Conservation (phyloP, 78 protist species). For the Abeoforma whisleri region DNA sequence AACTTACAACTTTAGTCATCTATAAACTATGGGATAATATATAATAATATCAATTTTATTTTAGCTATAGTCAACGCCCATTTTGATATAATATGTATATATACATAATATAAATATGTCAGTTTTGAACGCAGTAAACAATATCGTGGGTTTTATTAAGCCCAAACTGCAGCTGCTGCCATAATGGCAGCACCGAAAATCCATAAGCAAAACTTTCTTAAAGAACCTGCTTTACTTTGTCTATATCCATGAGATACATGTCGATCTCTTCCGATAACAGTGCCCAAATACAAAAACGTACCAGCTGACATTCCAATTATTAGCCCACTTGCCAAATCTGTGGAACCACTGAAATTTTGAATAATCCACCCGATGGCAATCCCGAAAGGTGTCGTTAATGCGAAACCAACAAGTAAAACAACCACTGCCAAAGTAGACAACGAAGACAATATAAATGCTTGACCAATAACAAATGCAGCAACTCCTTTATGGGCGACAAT, state of each 20-base stretch:
- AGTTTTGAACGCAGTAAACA: too few species aligned
- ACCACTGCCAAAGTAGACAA: background rate
- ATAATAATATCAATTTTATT: too few species aligned
- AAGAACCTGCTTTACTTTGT: background rate
- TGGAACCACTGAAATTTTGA: background rate
- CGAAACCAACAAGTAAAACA: background rate
- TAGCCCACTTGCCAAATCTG: background rate
- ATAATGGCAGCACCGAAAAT: slow-evolving; percentile 4
- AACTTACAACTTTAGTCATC: too few species aligned
- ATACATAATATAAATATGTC: too few species aligned
- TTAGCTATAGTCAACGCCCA: too few species aligned
- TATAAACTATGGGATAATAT: too few species aligned
- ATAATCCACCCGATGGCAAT: slow-evolving; percentile 4
- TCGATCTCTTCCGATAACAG: background rate
- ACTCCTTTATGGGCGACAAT: slow-evolving; percentile 30
- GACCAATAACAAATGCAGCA: slow-evolving; percentile 24
- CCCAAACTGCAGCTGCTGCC: slow-evolving; percentile 33
- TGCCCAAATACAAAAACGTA: slow-evolving; percentile 19
- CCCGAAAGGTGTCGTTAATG: slow-evolving; percentile 17
- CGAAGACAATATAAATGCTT: background rate
- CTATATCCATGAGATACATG: background rate
- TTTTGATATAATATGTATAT: too few species aligned
- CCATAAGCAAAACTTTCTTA: slow-evolving; percentile 12
- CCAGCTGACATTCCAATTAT: background rate
- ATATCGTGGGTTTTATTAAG: too few species aligned